These are phyloP conservation scores for Volutella citrinella DNA, from an alignment of 2,329 filamentous ascomycete genomes.

Conservation along the genomic window DNA sequence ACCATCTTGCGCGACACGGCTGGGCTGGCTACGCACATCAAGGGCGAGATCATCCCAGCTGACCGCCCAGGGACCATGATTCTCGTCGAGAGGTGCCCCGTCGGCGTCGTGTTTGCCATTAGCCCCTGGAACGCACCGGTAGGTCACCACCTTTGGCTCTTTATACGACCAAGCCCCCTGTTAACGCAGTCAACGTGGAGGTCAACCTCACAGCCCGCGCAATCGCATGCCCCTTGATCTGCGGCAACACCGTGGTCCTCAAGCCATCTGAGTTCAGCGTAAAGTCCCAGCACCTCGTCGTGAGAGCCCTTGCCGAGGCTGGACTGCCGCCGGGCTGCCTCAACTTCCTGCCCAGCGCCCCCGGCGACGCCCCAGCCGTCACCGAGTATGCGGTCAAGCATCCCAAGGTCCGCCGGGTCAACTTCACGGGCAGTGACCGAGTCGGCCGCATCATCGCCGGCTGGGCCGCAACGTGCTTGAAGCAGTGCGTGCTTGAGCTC, in stretches of 20 bases:
- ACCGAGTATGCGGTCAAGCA: slow-evolving; percentile 61
- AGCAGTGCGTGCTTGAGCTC: slow-evolving; percentile 66
- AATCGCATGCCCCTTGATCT: not conserved
- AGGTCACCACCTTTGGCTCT: too few relatives aligned
- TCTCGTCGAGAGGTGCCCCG: slow-evolving; percentile 64
- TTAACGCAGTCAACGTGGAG: too few relatives aligned
- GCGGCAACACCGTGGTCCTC: too few relatives aligned
- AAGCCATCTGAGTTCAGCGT: slow-evolving; percentile 62
- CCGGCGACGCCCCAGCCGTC: slow-evolving; percentile 57
- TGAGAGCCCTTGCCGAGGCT: slow-evolving; percentile 37
- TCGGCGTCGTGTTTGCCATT: slow-evolving; percentile 68
- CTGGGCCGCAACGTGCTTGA: slow-evolving; percentile 61
- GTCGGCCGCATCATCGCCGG: slow-evolving; percentile 63
- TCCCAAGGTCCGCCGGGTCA: slow-evolving; percentile 61
- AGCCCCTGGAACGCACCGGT: too few relatives aligned
- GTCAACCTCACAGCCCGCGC: not conserved
- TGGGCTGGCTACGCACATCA: slow-evolving; percentile 34
- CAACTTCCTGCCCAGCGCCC: slow-evolving; percentile 60
- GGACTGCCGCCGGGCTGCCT: slow-evolving; percentile 64
- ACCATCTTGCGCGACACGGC: slow-evolving; percentile 40
- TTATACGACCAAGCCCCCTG: too few relatives aligned
- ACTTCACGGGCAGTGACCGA: slow-evolving; percentile 66
- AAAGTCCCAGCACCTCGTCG: slow-evolving; percentile 55
- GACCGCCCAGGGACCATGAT: slow-evolving; percentile 50
- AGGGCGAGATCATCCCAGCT: slow-evolving; percentile 33